phyloP scores from a whole-genome alignment of 345 rosid genomes.

The Arabis alpina region DNA sequence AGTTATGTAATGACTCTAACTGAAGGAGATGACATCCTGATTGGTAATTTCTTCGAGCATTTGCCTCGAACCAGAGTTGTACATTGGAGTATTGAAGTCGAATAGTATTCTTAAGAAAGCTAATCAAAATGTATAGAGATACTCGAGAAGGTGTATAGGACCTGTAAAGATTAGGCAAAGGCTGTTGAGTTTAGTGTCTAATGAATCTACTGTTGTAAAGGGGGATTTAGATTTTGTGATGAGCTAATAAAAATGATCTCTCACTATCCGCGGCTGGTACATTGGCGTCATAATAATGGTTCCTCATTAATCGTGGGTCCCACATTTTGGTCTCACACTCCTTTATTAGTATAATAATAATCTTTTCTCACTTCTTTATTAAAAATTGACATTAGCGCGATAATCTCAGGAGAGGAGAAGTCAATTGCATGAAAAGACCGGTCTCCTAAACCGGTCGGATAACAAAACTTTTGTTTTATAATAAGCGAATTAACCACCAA shows the following conservation, averaged over 20 bases:
- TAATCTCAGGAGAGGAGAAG: neutral
- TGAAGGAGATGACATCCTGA: conserved; percentile 75
- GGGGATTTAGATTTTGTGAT: neutral
- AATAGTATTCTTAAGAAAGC: conserved; percentile 11
- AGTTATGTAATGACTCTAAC: conserved; percentile 66
- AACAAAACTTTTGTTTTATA: neutral
- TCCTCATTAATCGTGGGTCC: conserved; percentile 19
- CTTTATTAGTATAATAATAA: neutral
- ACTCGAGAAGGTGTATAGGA: conserved; percentile 62
- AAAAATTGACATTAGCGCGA: conserved; percentile 2
- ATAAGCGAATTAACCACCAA: conserved; percentile 1
- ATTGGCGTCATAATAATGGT: conserved; percentile 19
- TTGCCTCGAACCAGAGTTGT: neutral
- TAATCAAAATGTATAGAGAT: conserved; percentile 47
- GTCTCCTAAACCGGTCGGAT: conserved; percentile 16
- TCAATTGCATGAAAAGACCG: conserved; percentile 21
- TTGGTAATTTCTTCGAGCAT: conserved; percentile 51
- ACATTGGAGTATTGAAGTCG: neutral
- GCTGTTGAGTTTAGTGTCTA: conserved; percentile 34
- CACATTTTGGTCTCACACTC: neutral
- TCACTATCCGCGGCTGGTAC: conserved; percentile 19
- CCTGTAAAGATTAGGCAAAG: conserved; percentile 68
- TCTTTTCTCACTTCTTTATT: neutral
- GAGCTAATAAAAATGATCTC: conserved; percentile 2
- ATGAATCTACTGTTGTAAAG: neutral